phyloP scores from a whole-genome alignment of 1,139 yeast genomes.

The Kodamaea derodonti region DNA sequence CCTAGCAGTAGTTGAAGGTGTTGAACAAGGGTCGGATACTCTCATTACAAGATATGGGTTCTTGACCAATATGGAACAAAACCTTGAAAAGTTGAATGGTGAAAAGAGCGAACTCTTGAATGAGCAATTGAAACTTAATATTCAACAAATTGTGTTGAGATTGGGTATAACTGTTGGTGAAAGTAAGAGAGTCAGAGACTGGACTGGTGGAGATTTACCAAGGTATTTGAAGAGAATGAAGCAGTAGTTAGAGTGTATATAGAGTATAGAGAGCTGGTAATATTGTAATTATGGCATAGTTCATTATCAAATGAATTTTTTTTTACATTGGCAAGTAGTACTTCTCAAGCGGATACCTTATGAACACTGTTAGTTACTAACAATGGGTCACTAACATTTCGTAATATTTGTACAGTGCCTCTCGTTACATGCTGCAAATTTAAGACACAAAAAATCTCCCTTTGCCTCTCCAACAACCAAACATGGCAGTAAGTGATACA shows the following conservation, averaged over 20 bases:
- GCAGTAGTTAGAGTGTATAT: too few relatives aligned
- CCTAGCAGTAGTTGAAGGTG: constrained; percentile 46
- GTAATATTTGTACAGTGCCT: too few relatives aligned
- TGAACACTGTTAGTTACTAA: too few relatives aligned
- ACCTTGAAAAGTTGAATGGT: constrained; percentile 15
- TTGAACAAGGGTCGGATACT: constrained; percentile 60
- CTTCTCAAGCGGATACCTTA: too few relatives aligned
- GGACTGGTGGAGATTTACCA: constrained; percentile 53
- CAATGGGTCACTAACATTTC: too few relatives aligned
- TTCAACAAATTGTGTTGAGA: constrained; percentile 45
- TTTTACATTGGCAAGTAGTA: too few relatives aligned
- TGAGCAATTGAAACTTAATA: constrained; percentile 38
- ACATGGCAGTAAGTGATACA: not conserved
- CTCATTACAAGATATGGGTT: constrained; percentile 63
- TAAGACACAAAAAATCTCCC: not conserved
- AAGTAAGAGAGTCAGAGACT: constrained; percentile 55
- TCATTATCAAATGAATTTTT: too few relatives aligned
- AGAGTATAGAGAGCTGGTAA: too few relatives aligned
- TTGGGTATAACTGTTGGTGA: constrained; percentile 37
- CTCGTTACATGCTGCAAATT: too few relatives aligned
- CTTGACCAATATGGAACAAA: constrained; percentile 47
- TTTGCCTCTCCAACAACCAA: not conserved
- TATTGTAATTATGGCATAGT: too few relatives aligned
- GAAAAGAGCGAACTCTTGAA: constrained; percentile 15
- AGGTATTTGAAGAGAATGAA: constrained; percentile 44